Evolutionary conservation across 2,329 filamentous ascomycete species (phyloP).

Genomic region (Penicillium sumatraense): DNA sequence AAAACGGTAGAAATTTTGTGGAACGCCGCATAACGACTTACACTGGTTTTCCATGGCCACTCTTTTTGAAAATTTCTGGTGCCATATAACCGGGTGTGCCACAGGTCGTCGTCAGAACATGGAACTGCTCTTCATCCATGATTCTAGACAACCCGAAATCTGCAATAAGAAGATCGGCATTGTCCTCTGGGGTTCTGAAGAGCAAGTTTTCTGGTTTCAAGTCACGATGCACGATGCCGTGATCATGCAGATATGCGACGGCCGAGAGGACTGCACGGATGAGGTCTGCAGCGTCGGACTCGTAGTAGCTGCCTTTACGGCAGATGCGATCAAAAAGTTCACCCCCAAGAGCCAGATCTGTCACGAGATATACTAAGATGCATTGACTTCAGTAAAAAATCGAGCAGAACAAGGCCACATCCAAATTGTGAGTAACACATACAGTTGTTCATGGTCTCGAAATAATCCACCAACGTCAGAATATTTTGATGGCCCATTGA

Average conservation of each 20-base stretch:
- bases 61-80: constrained; percentile 99
- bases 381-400: constrained; percentile 19
- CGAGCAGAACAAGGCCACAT: neutral
- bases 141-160: constrained; percentile 95
- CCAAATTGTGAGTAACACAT: constrained; percentile 32
- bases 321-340: constrained; percentile 99
- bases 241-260: constrained; percentile 98
- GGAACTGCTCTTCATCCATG: constrained; percentile 99
- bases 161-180: constrained; percentile 93
- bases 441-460: constrained; percentile 99
- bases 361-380: constrained; percentile 82
- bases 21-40: constrained; percentile 40
- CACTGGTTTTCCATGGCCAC: constrained; percentile 96
- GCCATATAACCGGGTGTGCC: constrained; percentile 99
- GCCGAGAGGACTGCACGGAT: constrained; percentile 94
- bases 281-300: constrained; percentile 92
- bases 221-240: constrained; percentile 97
- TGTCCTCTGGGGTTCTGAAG: constrained; percentile 96
- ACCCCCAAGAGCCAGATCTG: constrained; percentile 91
- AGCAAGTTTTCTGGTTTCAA: constrained; percentile 96
- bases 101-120: constrained; percentile 95
- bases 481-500: constrained; percentile 99
- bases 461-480: constrained; percentile 96
- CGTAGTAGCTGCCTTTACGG: constrained; percentile 97
- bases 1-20: neutral